These are phyloP conservation scores for Phaffia australis DNA, from an alignment of 768 basidiomycete species.

Conservation along the genomic window DNA sequence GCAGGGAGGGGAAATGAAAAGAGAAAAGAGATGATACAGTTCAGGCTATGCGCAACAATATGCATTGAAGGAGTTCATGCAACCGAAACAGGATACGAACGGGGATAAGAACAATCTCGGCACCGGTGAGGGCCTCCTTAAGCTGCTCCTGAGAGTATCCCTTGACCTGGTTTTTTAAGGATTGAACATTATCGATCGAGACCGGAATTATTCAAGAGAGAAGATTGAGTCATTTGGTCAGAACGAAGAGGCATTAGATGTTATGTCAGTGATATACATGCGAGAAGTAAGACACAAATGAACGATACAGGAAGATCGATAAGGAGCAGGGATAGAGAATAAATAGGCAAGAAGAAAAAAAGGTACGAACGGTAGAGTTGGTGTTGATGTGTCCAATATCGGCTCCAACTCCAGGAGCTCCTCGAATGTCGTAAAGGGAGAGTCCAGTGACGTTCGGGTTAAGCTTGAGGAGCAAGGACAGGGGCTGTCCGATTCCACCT, in stretches of 20 bases:
- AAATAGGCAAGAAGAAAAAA: no score
- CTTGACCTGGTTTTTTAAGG: conserved; percentile 28
- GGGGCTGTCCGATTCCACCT: conserved; percentile 96
- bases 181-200: not conserved
- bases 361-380: conserved; percentile 18
- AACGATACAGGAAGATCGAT: not conserved
- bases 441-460: conserved; percentile 77
- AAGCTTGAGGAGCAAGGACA: conserved; percentile 79
- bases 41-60: no score
- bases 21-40: no score
- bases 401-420: conserved; percentile 86
- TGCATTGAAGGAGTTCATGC: no score
- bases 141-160: conserved; percentile 41
- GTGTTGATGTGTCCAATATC: conserved; percentile 92
- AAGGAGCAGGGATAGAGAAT: not conserved
- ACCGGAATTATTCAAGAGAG: not conserved
- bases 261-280: no score
- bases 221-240: not conserved
- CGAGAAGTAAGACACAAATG: not conserved
- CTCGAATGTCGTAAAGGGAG: conserved; percentile 73
- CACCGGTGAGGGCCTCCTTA: conserved; percentile 68
- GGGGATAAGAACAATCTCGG: conserved; percentile 85
- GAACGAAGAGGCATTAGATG: not conserved
- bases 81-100: conserved; percentile 33
- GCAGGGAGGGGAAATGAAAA: no score